Evolutionary conservation across 2,329 filamentous ascomycete species (phyloP), one percentile per base, ranked within the genome.

Genomic region (Fusarium acutatum): DNA sequence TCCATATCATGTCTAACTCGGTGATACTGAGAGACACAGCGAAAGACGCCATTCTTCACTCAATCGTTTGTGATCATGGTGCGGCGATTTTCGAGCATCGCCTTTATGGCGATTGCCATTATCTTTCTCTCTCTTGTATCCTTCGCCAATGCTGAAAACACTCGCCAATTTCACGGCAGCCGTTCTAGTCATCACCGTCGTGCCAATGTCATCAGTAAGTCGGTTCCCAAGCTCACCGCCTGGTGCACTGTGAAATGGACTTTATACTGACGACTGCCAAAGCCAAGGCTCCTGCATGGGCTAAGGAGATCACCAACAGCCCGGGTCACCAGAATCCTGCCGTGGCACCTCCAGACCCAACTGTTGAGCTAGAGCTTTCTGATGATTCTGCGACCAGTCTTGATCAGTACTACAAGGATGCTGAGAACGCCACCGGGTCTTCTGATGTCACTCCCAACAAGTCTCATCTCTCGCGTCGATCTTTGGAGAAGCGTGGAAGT

Each of bases 311-410:
- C 8, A 44, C 15, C 13, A 5, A n/a, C 0, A 56, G 62, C 14
- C 54, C 65, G 1, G 65, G 26, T 46, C 65, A 68, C 13, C 65
- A 68, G 7, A 61, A 68, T 49, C 65, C 62, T 37, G 62, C 41
- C 18, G 18, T 30, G 20, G 62, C 65, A 3, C 62, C 65, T 0
- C 54, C 65, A 0, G 44, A 46, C 14, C 61, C 61, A 1, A 44
- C 37, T 18, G 54, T 50, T 15, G 35, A 66, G 17, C 47, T 68
- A 17, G 65, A 68, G n/a, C n/a, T 68, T 6, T 38, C 62, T 14
- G 15, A 18, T 2, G 62, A 56, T 14, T 44, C 41, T 0, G 49
- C 41, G 11, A 41, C 28, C 1, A 60, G 54, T 1, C 62, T 68
- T 6, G 41, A 66, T 4, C 47, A 68, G 13, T 61, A 56, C 28